phyloP scores from a whole-genome alignment of 164 flowering plant species.

The Umbilicus rupestris region DNA sequence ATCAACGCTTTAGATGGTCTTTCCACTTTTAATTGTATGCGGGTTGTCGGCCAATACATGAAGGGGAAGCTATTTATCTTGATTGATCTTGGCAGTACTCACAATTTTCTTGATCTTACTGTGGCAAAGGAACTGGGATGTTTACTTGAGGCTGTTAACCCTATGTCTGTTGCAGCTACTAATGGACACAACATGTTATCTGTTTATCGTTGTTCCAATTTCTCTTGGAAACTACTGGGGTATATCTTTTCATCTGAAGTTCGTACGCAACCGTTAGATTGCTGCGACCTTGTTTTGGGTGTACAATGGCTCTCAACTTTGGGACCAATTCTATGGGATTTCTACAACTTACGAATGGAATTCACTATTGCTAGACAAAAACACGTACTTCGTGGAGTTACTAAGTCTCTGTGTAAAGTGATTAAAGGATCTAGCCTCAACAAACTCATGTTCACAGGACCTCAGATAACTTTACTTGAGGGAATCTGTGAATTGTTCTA shows the following conservation, averaged over 20 bases:
- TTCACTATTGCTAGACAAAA: background rate
- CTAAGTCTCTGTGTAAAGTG: background rate
- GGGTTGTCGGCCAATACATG: no score
- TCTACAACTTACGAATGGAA: background rate
- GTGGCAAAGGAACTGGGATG: background rate
- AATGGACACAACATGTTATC: background rate
- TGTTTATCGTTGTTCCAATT: background rate
- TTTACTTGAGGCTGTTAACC: background rate
- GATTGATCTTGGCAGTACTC: no score
- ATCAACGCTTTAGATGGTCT: no score
- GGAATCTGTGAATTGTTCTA: no score
- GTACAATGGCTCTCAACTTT: background rate
- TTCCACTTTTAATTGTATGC: no score
- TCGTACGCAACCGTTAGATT: background rate
- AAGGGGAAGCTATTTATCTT: no score
- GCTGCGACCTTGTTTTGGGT: background rate
- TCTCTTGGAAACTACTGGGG: background rate
- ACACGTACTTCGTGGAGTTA: background rate
- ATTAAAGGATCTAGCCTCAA: background rate
- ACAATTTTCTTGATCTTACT: background rate
- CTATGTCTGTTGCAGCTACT: background rate
- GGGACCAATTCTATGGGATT: background rate
- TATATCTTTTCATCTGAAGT: background rate
- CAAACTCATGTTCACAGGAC: background rate
- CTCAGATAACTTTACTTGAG: background rate